Conservation (phyloP, 495 filamentous ascomycete species). For the Recurvomyces mirabilis region DNA sequence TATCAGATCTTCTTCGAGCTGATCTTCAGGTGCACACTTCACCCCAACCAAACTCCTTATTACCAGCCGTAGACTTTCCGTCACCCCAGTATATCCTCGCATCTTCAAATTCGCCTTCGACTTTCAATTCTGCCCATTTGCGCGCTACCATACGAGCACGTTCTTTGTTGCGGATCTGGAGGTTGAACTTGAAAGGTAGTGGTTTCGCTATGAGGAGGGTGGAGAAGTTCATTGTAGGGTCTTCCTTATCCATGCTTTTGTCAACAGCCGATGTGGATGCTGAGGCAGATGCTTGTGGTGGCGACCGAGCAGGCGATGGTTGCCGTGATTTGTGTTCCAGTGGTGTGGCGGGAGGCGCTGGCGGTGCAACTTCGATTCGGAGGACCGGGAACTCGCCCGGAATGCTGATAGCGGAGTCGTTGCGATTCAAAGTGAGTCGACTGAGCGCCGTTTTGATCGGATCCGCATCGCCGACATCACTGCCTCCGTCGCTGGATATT, state of each 20-base stretch:
- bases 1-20: no score
- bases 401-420: conserved; percentile 7
- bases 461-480: no score
- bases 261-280: no score
- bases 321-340: no score
- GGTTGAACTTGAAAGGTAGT: conserved; percentile 26
- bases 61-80: conserved; percentile 12
- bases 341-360: background rate
- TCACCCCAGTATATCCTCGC: conserved; percentile 23
- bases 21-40: conserved; percentile 23
- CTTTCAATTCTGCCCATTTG: conserved; percentile 16
- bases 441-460: background rate
- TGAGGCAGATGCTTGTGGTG: no score
- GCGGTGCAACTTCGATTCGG: background rate
- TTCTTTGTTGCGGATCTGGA: conserved; percentile 16
- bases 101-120: conserved; percentile 21
- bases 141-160: conserved; percentile 20
- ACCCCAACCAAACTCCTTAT: conserved; percentile 24
- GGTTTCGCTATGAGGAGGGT: conserved; percentile 30
- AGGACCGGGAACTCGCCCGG: background rate
- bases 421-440: background rate
- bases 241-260: conserved; percentile 4
- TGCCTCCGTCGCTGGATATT: no score
- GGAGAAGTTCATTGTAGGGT: conserved; percentile 27
- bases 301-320: background rate